phyloP scores from a whole-genome alignment of 2,329 filamentous ascomycete genomes.

The Bipolaris victoriae region DNA sequence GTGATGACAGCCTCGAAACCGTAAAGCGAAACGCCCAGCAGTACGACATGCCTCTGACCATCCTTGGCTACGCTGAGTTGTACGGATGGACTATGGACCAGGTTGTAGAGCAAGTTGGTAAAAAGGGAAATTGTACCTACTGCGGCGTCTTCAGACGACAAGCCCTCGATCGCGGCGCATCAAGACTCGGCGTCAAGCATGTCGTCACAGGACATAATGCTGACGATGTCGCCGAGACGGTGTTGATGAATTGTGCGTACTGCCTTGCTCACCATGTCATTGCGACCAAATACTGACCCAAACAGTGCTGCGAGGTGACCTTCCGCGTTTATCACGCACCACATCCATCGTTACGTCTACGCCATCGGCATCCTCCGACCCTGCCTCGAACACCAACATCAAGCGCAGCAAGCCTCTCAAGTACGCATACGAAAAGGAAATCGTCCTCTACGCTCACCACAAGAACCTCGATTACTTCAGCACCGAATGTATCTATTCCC shows the following conservation, averaged over 20 bases:
- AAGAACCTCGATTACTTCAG: slow-evolving; percentile 98
- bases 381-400: slow-evolving; percentile 71
- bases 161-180: slow-evolving; percentile 89
- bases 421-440: slow-evolving; percentile 99
- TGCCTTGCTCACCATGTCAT: neutral
- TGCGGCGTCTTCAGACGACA: slow-evolving; percentile 96
- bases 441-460: slow-evolving; percentile 96
- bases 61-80: slow-evolving; percentile 89
- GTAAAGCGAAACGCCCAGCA: slow-evolving; percentile 92
- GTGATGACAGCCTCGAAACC: slow-evolving; percentile 94
- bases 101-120: slow-evolving; percentile 93
- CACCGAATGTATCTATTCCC: slow-evolving; percentile 97
- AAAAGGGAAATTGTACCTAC: slow-evolving; percentile 99
- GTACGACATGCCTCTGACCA: slow-evolving; percentile 89
- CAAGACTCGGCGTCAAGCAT: slow-evolving; percentile 84
- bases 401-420: slow-evolving; percentile 96
- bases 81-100: slow-evolving; percentile 99
- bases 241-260: slow-evolving; percentile 80
- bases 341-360: slow-evolving; percentile 81
- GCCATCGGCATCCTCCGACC: slow-evolving; percentile 60
- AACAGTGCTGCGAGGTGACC: slow-evolving; percentile 77
- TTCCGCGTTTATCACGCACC: slow-evolving; percentile 83
- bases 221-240: slow-evolving; percentile 95
- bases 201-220: slow-evolving; percentile 98
- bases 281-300: slow-evolving; percentile 13